Evolutionary conservation across 73 alveolate genomes (phyloP).

Genomic region (Halteria grandinella): DNA sequence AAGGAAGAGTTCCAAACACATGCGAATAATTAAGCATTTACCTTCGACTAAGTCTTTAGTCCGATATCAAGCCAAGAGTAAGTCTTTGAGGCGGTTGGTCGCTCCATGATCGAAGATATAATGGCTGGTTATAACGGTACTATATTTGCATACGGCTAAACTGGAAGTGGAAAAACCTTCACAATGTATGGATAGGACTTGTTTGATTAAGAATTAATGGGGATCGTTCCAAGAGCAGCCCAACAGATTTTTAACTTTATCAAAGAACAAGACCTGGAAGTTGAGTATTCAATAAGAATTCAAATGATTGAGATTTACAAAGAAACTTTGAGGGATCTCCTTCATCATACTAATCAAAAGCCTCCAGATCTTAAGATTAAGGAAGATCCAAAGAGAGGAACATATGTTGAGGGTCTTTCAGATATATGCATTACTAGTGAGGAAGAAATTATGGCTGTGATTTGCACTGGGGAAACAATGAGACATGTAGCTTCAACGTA

Average conservation of each 20-base stretch:
- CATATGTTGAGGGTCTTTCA: slow-evolving; percentile 83
- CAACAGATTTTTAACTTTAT: slow-evolving; percentile 58
- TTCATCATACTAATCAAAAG: slow-evolving; percentile 1
- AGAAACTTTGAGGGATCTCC: slow-evolving; percentile 74
- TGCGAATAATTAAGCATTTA: slow-evolving; percentile 28
- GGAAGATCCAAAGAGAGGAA: slow-evolving; percentile 80
- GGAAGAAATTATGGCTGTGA: slow-evolving; percentile 67
- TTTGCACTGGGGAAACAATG: slow-evolving; percentile 75
- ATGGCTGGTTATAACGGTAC: slow-evolving; percentile 94
- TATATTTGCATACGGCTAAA: slow-evolving; percentile 95
- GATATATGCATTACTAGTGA: slow-evolving; percentile 62
- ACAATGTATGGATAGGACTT: slow-evolving; percentile 95
- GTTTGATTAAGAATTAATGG: slow-evolving; percentile 77
- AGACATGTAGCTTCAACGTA: slow-evolving; percentile 80
- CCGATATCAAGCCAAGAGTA: slow-evolving; percentile 75
- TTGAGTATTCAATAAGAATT: slow-evolving; percentile 74
- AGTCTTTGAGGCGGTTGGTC: slow-evolving; percentile 78
- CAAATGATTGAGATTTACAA: slow-evolving; percentile 88
- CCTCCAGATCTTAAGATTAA: slow-evolving; percentile 74
- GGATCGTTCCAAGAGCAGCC: slow-evolving; percentile 93
- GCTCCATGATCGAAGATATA: slow-evolving; percentile 79
- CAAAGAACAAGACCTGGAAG: slow-evolving; percentile 63
- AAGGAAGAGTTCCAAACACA: slow-evolving; percentile 18
- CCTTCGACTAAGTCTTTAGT: slow-evolving; percentile 83
- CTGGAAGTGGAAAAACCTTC: slow-evolving; percentile 98